These are phyloP conservation scores for Salicornia ramosissima DNA, from an alignment of 148 eudicot genomes.

Conservation along the genomic window DNA sequence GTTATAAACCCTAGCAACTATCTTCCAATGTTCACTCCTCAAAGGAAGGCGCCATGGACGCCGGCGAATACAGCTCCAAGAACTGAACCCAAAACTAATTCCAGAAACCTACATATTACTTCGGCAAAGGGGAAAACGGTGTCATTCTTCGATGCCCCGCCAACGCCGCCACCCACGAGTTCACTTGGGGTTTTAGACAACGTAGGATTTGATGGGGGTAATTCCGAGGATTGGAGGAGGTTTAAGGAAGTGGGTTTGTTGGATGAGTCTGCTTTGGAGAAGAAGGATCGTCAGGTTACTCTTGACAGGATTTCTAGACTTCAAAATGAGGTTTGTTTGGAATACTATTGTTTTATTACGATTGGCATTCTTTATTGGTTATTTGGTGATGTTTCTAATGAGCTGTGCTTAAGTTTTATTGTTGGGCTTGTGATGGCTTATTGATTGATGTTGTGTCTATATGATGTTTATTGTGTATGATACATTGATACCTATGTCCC, in stretches of 20 bases:
- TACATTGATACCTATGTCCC: too few species aligned
- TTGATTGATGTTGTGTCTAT: too few species aligned
- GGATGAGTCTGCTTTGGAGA: constrained; percentile 53
- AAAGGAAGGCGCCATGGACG: constrained; percentile 38
- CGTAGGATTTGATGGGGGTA: constrained; percentile 21
- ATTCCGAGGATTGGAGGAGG: constrained; percentile 69
- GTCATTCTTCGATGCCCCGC: constrained; percentile 48
- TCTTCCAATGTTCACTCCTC: constrained; percentile 53
- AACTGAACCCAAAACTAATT: constrained; percentile 14
- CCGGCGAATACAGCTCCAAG: constrained; percentile 25
- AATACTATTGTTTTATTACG: neutral
- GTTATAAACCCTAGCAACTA: neutral
- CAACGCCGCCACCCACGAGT: constrained; percentile 51
- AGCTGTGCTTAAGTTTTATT: too few species aligned
- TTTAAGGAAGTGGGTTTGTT: constrained; percentile 74
- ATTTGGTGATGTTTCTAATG: neutral
- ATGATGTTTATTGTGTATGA: too few species aligned
- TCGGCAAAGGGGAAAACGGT: constrained; percentile 49
- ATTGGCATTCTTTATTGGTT: neutral
- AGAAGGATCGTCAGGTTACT: constrained; percentile 52
- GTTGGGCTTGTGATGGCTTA: too few species aligned
- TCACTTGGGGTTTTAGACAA: constrained; percentile 25
- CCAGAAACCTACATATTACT: constrained; percentile 8
- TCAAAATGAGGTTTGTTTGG: constrained; percentile 76
- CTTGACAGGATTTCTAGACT: constrained; percentile 39